These are phyloP conservation scores for Fraxinus pennsylvanica DNA, from an alignment of 257 asterid species.

Conservation along the genomic window DNA sequence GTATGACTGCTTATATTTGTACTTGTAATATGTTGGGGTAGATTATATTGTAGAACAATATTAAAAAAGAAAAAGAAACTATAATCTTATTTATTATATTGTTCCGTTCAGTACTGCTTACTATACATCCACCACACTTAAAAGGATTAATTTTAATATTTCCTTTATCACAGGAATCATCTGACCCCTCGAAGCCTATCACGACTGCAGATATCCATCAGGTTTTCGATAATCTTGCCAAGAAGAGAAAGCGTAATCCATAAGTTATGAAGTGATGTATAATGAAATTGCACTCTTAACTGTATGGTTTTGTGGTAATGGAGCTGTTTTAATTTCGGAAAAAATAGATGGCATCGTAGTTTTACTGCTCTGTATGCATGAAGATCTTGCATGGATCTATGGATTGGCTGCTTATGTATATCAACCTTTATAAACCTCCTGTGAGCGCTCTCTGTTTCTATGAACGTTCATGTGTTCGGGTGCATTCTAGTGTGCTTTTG, in stretches of 20 bases:
- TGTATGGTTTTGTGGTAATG: background rate
- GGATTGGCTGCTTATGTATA: constrained; percentile 17
- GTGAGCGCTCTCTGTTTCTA: background rate
- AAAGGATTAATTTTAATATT: background rate
- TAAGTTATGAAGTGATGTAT: constrained; percentile 25
- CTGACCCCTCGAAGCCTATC: constrained; percentile 61
- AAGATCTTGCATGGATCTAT: constrained; percentile 5
- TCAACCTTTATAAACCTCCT: background rate
- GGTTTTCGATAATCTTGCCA: constrained; percentile 72
- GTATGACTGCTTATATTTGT: constrained; percentile 37
- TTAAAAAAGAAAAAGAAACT: background rate
- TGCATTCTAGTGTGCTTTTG: background rate
- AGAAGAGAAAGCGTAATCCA: constrained; percentile 57
- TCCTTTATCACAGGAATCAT: constrained; percentile 48
- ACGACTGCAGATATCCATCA: constrained; percentile 72
- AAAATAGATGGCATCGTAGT: background rate
- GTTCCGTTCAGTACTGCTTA: background rate
- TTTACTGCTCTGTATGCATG: constrained; percentile 17
- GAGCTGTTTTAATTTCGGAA: background rate
- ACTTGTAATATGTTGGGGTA: background rate
- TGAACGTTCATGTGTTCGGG: background rate
- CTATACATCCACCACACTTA: background rate
- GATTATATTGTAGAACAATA: background rate
- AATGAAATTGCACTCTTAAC: constrained; percentile 6
- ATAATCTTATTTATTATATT: background rate